These are phyloP conservation scores for Ramaria sp. DNA, from an alignment of 768 basidiomycete genomes.

Conservation along the genomic window DNA sequence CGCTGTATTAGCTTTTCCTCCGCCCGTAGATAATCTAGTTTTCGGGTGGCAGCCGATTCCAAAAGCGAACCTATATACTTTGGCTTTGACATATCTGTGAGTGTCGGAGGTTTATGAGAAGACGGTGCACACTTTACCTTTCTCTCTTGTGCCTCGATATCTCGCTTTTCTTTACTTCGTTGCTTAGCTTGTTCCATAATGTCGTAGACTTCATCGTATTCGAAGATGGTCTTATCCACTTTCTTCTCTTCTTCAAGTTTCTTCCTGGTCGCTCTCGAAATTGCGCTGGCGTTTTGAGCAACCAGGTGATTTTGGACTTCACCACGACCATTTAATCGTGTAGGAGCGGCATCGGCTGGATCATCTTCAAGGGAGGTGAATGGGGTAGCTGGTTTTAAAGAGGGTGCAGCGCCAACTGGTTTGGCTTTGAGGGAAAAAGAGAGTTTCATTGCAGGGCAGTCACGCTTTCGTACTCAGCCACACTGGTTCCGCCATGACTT, in stretches of 20 bases:
- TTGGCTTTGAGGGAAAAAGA: slow-evolving; percentile 67
- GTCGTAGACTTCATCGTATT: slow-evolving; percentile 97
- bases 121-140: slow-evolving; percentile 41
- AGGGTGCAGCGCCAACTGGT: slow-evolving; percentile 37
- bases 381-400: slow-evolving; percentile 47
- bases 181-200: slow-evolving; percentile 83
- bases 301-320: slow-evolving; percentile 42
- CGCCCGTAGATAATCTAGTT: slow-evolving; percentile 80
- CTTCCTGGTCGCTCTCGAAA: slow-evolving; percentile 57
- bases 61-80: slow-evolving; percentile 86
- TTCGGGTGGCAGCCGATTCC: slow-evolving; percentile 72
- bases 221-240: slow-evolving; percentile 75
- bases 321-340: slow-evolving; percentile 26
- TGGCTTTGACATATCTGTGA: slow-evolving; percentile 41
- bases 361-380: slow-evolving; percentile 46
- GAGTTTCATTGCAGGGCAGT: slow-evolving; percentile 54
- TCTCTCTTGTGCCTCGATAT: slow-evolving; percentile 61
- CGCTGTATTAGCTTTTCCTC: slow-evolving; percentile 97
- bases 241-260: slow-evolving; percentile 70
- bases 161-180: slow-evolving; percentile 64
- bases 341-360: slow-evolving; percentile 33
- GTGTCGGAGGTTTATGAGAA: slow-evolving; percentile 2
- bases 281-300: slow-evolving; percentile 40
- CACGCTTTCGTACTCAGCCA: background rate
- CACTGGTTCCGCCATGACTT: background rate